These are phyloP conservation scores for Exophiala sp. DNA, from an alignment of 2,329 filamentous ascomycete genomes.

Conservation along the genomic window DNA sequence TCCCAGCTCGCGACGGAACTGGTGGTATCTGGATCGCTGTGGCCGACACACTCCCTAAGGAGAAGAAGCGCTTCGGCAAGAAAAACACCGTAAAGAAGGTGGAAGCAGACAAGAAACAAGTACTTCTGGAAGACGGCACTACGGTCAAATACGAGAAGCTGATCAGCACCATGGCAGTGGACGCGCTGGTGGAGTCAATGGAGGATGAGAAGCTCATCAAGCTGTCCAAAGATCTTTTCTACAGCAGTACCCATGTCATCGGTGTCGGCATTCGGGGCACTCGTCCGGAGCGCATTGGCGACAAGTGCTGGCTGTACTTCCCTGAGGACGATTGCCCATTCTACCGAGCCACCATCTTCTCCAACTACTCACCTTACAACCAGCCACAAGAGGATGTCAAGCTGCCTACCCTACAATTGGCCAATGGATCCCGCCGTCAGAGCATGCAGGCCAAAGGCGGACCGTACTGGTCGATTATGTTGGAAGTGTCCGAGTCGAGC, in stretches of 20 bases:
- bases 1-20: constrained; percentile 91
- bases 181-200: constrained; percentile 82
- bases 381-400: constrained; percentile 80
- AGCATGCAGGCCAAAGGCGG: constrained; percentile 74
- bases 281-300: constrained; percentile 91
- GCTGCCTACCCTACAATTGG: constrained; percentile 81
- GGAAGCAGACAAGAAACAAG: constrained; percentile 78
- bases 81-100: constrained; percentile 81
- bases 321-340: constrained; percentile 98
- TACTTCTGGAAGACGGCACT: constrained; percentile 77
- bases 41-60: constrained; percentile 83
- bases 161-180: constrained; percentile 93
- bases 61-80: constrained; percentile 88
- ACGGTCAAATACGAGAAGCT: constrained; percentile 89
- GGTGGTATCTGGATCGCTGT: constrained; percentile 99
- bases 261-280: constrained; percentile 90
- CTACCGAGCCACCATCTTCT: constrained; percentile 99
- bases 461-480: constrained; percentile 99
- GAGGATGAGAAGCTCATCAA: constrained; percentile 77
- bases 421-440: constrained; percentile 75
- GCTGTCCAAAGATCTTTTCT: constrained; percentile 88
- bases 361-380: constrained; percentile 99
- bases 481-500: constrained; percentile 92
- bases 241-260: constrained; percentile 95
- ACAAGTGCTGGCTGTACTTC: constrained; percentile 99